phyloP scores from a whole-genome alignment of 257 asterid species.

The Cinchona pubescens region DNA sequence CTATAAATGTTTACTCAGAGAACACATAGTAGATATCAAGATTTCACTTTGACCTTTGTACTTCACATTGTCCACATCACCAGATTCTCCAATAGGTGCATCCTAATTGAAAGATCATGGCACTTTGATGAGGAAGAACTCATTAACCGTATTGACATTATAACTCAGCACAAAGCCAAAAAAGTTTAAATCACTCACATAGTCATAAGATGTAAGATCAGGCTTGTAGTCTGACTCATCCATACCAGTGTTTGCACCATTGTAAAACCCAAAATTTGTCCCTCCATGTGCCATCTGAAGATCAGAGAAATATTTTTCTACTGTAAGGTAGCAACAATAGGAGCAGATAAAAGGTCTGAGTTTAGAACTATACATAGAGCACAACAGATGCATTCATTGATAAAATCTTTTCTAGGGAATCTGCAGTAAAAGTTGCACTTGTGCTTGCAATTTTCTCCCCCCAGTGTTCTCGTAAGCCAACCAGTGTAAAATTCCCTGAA shows the following conservation, averaged over 20 bases:
- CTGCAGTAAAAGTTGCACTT: conserved; percentile 67
- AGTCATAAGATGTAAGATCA: conserved; percentile 95
- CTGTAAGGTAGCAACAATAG: conserved; percentile 18
- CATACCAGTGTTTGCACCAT: conserved; percentile 87
- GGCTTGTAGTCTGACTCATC: conserved; percentile 76
- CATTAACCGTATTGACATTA: conserved; percentile 15
- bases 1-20: not conserved
- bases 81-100: conserved; percentile 95
- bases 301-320: conserved; percentile 15
- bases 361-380: conserved; percentile 66
- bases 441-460: conserved; percentile 81
- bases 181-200: conserved; percentile 48
- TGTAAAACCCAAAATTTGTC: conserved; percentile 88
- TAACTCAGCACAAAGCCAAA: conserved; percentile 14
- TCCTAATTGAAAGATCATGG: conserved; percentile 46
- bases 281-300: conserved; percentile 96
- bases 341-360: conserved; percentile 22
- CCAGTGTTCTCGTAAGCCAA: conserved; percentile 99
- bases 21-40: not conserved
- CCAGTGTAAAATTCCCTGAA: conserved; percentile 94
- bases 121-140: conserved; percentile 25
- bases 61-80: conserved; percentile 79
- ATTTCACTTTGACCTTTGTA: conserved; percentile 54
- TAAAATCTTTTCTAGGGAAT: conserved; percentile 67
- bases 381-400: conserved; percentile 84